Evolutionary conservation across 2,329 filamentous ascomycete genomes (phyloP), one percentile per base, ranked within the genome.

Genomic region (Ramichloridium luteum): DNA sequence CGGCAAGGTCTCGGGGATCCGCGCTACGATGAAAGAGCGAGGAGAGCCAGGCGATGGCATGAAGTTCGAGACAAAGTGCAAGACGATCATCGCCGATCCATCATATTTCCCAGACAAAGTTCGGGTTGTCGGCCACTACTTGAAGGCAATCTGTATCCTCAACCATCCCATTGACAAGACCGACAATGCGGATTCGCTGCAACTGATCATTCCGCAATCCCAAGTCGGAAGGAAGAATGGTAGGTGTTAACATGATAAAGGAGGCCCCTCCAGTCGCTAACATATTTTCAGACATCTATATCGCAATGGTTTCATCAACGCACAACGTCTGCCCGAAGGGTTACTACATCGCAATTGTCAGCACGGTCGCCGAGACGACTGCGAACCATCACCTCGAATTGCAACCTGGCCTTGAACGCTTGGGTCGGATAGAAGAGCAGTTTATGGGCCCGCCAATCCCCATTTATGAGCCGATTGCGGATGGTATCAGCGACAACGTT

Each of bases 321-420:
- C 92, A 98, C 68, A 96, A 93, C 51, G 92, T 98, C 49, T 96
- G 88, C 67, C 90, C 92, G 51, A 93, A 93, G 72, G 88, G 88
- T 39, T 96, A 94, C 74, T 98, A 92, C 69, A 84, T 98, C 49
- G 90, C 90, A 50, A 98, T 96, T 39, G 88, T 98, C 44, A 93
- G 85, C 28, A 98, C 90, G 38, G 94, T 98, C 54, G 84, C 90
- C 43, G 92, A 98, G 68, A 78, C 77, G 27, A 66, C 77, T 39
- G 77, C 82, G 44, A 96, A 98, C 71, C 86, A 93, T 63, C 90
- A 98, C 61, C 68, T 94, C 36, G 90, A 98, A 67, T 77, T 98
- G 26, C 76, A 90, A 61, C 77, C 86, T 16, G 90, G 88, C 53
- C 77, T 96, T 45, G 85, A 94, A 53, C 78, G 88, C 45, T 77